Base-by-base conservation (phyloP, 257 asterid genomes). In the Lavandula angustifolia region DNA sequence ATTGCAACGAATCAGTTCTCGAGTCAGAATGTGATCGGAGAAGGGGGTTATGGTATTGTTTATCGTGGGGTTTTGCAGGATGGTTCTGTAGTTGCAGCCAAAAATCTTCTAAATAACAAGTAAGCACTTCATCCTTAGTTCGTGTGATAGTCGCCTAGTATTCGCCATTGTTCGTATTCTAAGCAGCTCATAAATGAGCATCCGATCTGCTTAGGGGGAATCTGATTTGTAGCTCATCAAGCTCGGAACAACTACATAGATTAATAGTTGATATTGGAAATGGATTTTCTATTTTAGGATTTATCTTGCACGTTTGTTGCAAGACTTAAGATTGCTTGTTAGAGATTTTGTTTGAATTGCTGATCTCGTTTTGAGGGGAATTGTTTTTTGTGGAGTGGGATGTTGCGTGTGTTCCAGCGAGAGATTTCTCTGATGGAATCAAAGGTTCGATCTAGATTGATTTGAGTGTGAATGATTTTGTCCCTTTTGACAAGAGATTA, bases 31-130 rank as follows among this genome's bases (percentile, higher is more conserved):
- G 91, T 90, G 77, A 78, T 90, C 34, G 97, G 97, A 51, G 87
- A 90, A 73, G 97, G 97, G 35, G 97, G 97, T 35, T 90, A 87
- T 13, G 97, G 97, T 9, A 58, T 87, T 61, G 97, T 90, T 34
- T 90, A 80, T 71, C 85, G 86, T 14, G 96, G 89, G 54, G 84
- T 79, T 58, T 67, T 87, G 68, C 75, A 54, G 47, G 96, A 81
- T 56, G 85, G 90, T 17, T 78, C 86, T 57, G 83, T 84, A 0
- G 83, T 90, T 41, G 97, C 97, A 44, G 92, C 84, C 13, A 90
- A 90, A 73, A 84, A 79, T 59, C 96, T 90, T 64, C 84, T 78
- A 0, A 87, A 90, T 73, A 90, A 84, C 80, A 90, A 85, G 97
- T 90, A 64, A 78, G 91, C 75, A 10, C 29, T 9, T 46, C 38